Conservation (phyloP, 2,329 filamentous ascomycete species). For the Paecilomyces sp. region DNA sequence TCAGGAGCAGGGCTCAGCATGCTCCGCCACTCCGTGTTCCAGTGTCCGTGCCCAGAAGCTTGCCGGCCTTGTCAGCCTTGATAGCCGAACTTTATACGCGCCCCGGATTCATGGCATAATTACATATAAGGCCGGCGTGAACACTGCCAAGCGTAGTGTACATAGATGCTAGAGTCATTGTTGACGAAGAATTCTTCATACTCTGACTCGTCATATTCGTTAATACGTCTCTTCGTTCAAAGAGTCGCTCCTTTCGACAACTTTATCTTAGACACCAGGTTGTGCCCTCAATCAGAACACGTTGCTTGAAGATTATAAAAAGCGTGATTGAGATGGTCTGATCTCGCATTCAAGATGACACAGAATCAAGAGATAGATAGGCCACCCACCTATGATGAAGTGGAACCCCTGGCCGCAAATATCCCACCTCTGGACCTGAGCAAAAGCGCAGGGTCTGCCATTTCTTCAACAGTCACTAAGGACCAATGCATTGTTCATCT, state of each 20-base stretch:
- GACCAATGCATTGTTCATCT: conserved; percentile 64
- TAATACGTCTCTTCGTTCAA: neutral
- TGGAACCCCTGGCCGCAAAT: conserved; percentile 8
- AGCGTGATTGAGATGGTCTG: neutral
- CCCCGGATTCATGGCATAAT: neutral
- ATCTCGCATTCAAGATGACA: neutral
- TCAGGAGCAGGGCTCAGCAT: no score
- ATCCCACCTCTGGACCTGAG: conserved; percentile 20
- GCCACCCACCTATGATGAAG: conserved; percentile 20
- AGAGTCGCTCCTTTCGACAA: neutral
- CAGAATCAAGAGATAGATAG: neutral
- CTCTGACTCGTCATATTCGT: neutral
- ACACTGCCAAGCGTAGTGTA: neutral
- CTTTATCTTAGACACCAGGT: neutral
- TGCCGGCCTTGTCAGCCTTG: no score
- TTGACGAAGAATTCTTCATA: neutral
- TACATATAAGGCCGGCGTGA: neutral
- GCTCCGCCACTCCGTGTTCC: no score
- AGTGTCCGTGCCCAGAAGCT: no score
- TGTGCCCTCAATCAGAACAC: no score
- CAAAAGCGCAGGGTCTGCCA: neutral
- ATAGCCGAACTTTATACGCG: neutral
- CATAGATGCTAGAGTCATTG: neutral
- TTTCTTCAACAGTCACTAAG: neutral
- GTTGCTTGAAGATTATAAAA: neutral